A percentile compares a stretch with the other conserved stretches of the same genome.
phyloP scores from a whole-genome alignment of 176 grass and related monocot species.

The Melocanna baccifera region DNA sequence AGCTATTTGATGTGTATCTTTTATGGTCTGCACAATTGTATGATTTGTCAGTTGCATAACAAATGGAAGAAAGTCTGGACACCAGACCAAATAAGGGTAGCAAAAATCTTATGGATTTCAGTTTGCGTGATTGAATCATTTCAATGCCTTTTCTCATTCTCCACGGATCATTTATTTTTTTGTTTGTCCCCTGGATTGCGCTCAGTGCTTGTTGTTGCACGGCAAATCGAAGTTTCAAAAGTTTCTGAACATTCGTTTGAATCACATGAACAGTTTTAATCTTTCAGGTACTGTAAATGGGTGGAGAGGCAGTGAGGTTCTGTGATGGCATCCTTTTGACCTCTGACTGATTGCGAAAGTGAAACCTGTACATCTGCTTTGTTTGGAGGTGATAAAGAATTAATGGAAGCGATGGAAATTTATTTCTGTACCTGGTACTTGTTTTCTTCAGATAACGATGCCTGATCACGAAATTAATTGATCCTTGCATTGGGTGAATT shows the following conservation, averaged over 20 bases:
- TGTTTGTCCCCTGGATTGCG: neutral
- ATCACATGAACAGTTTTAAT: neutral
- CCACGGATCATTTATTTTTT: neutral
- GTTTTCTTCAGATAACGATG: neutral
- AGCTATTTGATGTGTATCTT: slow-evolving; percentile 37
- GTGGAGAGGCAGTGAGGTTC: neutral
- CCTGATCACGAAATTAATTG: neutral
- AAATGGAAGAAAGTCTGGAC: neutral
- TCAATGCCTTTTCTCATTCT: neutral
- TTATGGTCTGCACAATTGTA: slow-evolving; percentile 30
- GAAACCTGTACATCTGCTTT: neutral
- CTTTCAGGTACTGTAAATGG: neutral
- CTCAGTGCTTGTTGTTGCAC: neutral
- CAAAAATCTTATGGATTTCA: neutral
- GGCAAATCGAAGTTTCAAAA: neutral
- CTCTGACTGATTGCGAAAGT: neutral
- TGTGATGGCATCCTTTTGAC: neutral
- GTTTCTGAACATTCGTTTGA: neutral
- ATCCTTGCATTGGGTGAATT: neutral
- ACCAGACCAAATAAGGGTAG: neutral
- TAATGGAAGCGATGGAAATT: neutral
- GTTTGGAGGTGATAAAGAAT: neutral
- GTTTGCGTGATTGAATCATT: neutral
- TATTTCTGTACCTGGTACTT: slow-evolving; percentile 18
- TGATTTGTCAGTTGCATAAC: slow-evolving; percentile 55